Percentiles rank a stretch among this genome's conserved stretches.
phyloP scores from a whole-genome alignment of 2,329 filamentous ascomycete species.

The Tolypocladium ophioglossoides region DNA sequence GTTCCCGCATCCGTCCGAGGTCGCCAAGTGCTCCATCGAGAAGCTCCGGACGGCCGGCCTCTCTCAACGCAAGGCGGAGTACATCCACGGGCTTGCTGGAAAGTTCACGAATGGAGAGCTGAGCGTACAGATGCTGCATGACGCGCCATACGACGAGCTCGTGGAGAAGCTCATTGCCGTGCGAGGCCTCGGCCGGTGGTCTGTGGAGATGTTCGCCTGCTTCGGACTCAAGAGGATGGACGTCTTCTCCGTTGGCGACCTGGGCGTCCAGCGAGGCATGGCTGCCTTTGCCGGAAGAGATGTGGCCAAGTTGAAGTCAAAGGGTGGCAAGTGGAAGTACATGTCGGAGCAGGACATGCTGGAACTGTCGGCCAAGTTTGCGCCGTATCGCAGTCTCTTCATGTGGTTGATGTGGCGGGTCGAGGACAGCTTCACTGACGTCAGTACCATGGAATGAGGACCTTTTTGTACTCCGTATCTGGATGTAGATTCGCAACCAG shows the following conservation, averaged over 20 bases:
- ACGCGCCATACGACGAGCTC: slow-evolving; percentile 76
- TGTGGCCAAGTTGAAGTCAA: slow-evolving; percentile 69
- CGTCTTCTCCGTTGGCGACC: slow-evolving; percentile 83
- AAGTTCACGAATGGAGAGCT: slow-evolving; percentile 72
- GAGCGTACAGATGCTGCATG: slow-evolving; percentile 62
- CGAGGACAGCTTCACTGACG: slow-evolving; percentile 55
- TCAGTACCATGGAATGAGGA: slow-evolving; percentile 44
- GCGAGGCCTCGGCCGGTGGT: slow-evolving; percentile 80
- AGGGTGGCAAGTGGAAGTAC: slow-evolving; percentile 92
- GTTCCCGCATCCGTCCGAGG: slow-evolving; percentile 71
- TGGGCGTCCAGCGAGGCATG: slow-evolving; percentile 93
- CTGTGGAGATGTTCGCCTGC: slow-evolving; percentile 95
- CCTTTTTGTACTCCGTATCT: neutral
- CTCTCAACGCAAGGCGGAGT: slow-evolving; percentile 92
- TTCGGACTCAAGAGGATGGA: slow-evolving; percentile 93
- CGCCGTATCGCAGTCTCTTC: slow-evolving; percentile 81
- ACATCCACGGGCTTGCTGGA: slow-evolving; percentile 73
- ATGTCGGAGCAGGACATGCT: slow-evolving; percentile 92
- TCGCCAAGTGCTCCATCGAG: slow-evolving; percentile 52
- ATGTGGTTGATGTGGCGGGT: slow-evolving; percentile 99
- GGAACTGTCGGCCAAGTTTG: slow-evolving; percentile 67
- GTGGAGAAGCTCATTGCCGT: slow-evolving; percentile 75
- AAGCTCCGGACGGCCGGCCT: slow-evolving; percentile 75
- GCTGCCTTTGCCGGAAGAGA: slow-evolving; percentile 77
- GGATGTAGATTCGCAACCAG: no score